Base-by-base conservation (phyloP, 495 filamentous ascomycete genomes). In the Daldinia loculata region DNA sequence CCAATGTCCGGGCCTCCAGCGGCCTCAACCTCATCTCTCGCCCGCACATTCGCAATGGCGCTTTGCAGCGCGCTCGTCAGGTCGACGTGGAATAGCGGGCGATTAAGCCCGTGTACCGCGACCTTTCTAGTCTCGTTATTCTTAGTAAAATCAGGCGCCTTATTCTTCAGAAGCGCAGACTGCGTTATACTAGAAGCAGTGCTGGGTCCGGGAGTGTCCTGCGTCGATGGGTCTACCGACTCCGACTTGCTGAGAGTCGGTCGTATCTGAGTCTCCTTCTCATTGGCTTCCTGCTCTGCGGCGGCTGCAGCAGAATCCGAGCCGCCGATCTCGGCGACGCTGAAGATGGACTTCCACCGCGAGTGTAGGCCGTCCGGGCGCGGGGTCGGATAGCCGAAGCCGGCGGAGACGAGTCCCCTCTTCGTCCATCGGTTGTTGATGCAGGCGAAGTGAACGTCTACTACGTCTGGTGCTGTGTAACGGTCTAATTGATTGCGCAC, bases 381-480 rank as follows among this genome's bases (percentile, higher is more conserved):
- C 11, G 79, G 80, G 8, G 89, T 87, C 3, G 95, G 93, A 80
- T 90, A 97, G 1, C 95, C 95, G 80, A 99, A 99, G 36, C 96
- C 95, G 12, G 92, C 96, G 17, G 91, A 87, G n/a, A 90, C 90
- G 22, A 99, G 90, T 14, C 92, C 95, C 15, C 95, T 92, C 82
- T 98, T 99, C 34, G 95, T 95, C 95, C 95, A 99, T 64, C 94
- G 89, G 84, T 97, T 98, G 83, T 90, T 95, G 84, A 99, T 92
- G 80, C 90, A 90, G 12, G 94, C 93, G 68, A 99, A 91, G 79
- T 99, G 95, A 94, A 95, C 98, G 75, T 99, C 93, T 6, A 99
- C 94, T 6, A 87, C 83, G 11, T 94, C 90, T 0, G 95, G 95
- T 0, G 90, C 80, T 15, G 93, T 87, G 77, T 97, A 97, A 14